Percentiles rank a stretch among this genome's conserved stretches.
These are phyloP conservation scores for Lasiosphaeria miniovina DNA, from an alignment of 495 filamentous ascomycete genomes.

Conservation along the genomic window DNA sequence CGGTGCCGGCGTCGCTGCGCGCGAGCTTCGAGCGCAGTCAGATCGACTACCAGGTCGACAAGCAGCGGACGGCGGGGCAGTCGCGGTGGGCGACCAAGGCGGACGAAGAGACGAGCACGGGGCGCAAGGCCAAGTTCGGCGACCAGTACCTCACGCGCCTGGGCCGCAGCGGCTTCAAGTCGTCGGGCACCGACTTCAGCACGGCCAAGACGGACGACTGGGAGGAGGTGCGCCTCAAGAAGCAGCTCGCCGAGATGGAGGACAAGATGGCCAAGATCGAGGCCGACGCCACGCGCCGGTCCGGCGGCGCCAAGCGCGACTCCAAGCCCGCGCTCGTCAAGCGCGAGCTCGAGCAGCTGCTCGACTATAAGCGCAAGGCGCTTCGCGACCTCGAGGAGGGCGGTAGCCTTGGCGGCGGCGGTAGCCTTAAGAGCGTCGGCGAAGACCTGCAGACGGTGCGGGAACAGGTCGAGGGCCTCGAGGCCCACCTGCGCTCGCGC, in stretches of 20 bases:
- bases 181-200: slow-evolving; percentile 79
- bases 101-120: slow-evolving; percentile 73
- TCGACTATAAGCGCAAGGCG: slow-evolving; percentile 73
- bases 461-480: slow-evolving; percentile 69
- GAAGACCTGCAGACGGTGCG: slow-evolving; percentile 72
- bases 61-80: slow-evolving; percentile 34
- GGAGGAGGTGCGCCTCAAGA: slow-evolving; percentile 94
- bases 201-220: slow-evolving; percentile 76
- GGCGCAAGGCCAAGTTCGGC: slow-evolving; percentile 91
- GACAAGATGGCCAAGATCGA: slow-evolving; percentile 71
- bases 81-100: slow-evolving; percentile 65
- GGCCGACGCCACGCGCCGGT: slow-evolving; percentile 44
- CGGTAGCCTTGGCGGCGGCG: slow-evolving; percentile 58
- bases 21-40: slow-evolving; percentile 87
- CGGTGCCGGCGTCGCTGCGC: slow-evolving; percentile 88
- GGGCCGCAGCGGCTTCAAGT: slow-evolving; percentile 73
- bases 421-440: slow-evolving; percentile 57
- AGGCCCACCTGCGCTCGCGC: slow-evolving; percentile 60
- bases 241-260: slow-evolving; percentile 85
- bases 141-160: slow-evolving; percentile 92
- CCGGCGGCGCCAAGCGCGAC: slow-evolving; percentile 52
- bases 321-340: slow-evolving; percentile 82
- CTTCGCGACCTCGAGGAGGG: slow-evolving; percentile 74
- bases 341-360: slow-evolving; percentile 83
- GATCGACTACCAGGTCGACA: slow-evolving; percentile 92